A percentile compares a stretch with the other conserved stretches of the same genome.
Conservation (phyloP, 2,329 filamentous ascomycete species). For the Neodidymelliopsis sp. region DNA sequence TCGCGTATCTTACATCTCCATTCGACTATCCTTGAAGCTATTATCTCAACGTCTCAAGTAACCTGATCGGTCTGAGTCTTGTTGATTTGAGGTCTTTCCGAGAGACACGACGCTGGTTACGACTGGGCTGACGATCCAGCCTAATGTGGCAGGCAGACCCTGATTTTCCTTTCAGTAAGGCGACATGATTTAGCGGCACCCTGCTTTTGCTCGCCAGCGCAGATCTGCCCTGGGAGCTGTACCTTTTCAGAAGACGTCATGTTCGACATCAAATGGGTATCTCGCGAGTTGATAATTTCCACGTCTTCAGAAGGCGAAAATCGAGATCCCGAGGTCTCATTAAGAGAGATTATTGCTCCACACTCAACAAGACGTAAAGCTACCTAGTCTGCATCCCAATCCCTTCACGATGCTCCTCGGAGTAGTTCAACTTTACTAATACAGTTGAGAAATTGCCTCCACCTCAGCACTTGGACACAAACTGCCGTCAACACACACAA, state of each 20-base stretch:
- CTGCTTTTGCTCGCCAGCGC: constrained; percentile 6
- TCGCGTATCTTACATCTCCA: neutral
- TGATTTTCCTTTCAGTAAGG: neutral
- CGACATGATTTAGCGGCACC: neutral
- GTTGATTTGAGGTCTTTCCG: neutral
- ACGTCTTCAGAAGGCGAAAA: no score
- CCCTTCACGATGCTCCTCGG: neutral
- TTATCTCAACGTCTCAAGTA: neutral
- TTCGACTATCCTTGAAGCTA: neutral
- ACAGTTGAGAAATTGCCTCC: constrained; percentile 2
- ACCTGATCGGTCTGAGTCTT: neutral
- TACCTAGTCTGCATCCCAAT: neutral
- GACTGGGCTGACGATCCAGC: neutral
- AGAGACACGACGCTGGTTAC: neutral
- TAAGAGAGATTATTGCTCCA: neutral
- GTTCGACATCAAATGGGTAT: constrained; percentile 4
- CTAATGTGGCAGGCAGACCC: no score
- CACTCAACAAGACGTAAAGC: neutral
- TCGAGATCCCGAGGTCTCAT: no score
- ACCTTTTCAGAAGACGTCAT: constrained; percentile 6
- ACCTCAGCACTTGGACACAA: neutral
- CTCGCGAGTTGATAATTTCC: no score
- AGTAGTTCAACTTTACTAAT: neutral
- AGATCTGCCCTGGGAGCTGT: neutral
- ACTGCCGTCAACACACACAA: neutral